Percentiles rank a stretch among this genome's conserved stretches.
These are phyloP conservation scores for Fusarium sp. DNA, from an alignment of 2,329 filamentous ascomycete genomes.

Conservation along the genomic window DNA sequence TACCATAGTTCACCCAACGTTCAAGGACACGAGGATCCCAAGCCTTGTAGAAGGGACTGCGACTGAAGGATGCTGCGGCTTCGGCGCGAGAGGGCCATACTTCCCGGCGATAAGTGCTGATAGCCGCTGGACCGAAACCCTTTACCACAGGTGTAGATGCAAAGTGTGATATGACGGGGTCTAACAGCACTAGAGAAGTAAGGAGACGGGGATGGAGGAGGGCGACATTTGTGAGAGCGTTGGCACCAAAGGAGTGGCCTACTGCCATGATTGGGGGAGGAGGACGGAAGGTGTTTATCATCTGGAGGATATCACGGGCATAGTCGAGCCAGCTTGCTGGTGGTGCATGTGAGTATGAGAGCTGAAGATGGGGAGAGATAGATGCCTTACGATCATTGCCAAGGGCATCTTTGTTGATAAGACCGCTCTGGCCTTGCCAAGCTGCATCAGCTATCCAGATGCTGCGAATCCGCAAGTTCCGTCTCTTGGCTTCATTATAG, in stretches of 20 bases:
- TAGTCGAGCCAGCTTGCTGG: constrained; percentile 81
- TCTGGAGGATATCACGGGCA: constrained; percentile 82
- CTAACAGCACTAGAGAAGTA: constrained; percentile 79
- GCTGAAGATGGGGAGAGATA: background rate
- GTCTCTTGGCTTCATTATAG: constrained; percentile 63
- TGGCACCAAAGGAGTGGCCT: constrained; percentile 90
- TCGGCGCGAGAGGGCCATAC: constrained; percentile 80
- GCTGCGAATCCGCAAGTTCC: constrained; percentile 76
- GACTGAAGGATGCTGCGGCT: constrained; percentile 74
- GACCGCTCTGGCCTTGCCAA: constrained; percentile 82
- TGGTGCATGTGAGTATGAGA: constrained; percentile 13
- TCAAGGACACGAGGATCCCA: constrained; percentile 88
- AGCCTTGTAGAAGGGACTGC: constrained; percentile 75
- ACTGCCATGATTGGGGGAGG: constrained; percentile 85
- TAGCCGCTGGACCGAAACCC: constrained; percentile 58
- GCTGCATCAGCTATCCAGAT: constrained; percentile 95
- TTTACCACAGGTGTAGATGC: constrained; percentile 49
- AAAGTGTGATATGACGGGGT: constrained; percentile 77
- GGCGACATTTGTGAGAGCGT: constrained; percentile 76
- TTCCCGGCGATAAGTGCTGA: constrained; percentile 80
- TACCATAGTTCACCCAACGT: constrained; percentile 68
- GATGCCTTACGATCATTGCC: constrained; percentile 82
- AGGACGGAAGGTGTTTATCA: constrained; percentile 85
- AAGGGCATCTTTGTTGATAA: constrained; percentile 78
- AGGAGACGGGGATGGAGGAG: constrained; percentile 85